Percentiles rank a stretch among this genome's conserved stretches.
phyloP scores from a whole-genome alignment of 495 filamentous ascomycete genomes.

The Cudoniella acicularis region DNA sequence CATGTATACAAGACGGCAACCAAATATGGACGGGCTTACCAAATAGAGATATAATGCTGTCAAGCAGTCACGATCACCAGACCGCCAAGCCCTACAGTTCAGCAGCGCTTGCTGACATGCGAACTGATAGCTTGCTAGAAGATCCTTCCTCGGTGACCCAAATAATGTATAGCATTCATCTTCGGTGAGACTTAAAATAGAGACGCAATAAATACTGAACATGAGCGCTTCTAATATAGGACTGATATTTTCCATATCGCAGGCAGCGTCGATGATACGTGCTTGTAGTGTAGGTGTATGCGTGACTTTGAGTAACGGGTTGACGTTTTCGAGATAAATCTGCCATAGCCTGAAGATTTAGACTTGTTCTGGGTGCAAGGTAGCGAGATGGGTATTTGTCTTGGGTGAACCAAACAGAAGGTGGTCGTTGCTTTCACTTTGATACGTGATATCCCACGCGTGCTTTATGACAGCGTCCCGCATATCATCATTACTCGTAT shows the following conservation, averaged over 20 bases:
- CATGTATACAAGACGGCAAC: conserved; percentile 6
- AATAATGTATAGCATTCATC: conserved; percentile 45
- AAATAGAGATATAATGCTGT: conserved; percentile 59
- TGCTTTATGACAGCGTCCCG: conserved; percentile 10
- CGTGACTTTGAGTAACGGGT: conserved; percentile 65
- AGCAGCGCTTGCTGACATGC: conserved; percentile 42
- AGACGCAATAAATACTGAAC: conserved; percentile 51
- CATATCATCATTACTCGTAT: conserved; percentile 31
- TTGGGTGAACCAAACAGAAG: conserved; percentile 27
- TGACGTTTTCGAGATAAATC: conserved; percentile 61
- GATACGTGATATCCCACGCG: conserved; percentile 6
- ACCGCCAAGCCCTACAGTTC: conserved; percentile 45
- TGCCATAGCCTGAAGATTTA: conserved; percentile 74
- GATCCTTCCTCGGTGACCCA: conserved; percentile 36
- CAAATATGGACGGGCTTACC: conserved; percentile 41
- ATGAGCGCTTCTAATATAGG: conserved; percentile 48
- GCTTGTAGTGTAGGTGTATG: conserved; percentile 60
- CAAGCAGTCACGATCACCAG: conserved; percentile 50
- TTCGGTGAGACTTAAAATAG: conserved; percentile 39
- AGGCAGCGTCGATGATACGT: conserved; percentile 37
- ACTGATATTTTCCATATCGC: conserved; percentile 34
- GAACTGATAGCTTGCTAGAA: conserved; percentile 40
- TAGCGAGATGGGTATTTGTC: conserved; percentile 17
- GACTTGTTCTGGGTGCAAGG: conserved; percentile 58
- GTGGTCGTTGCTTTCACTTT: conserved; percentile 16